Evolutionary conservation across 1,284 basidiomycete genomes (phyloP), one percentile per base, ranked within the genome.

Genomic region (Tetrapyrgos nigripes): DNA sequence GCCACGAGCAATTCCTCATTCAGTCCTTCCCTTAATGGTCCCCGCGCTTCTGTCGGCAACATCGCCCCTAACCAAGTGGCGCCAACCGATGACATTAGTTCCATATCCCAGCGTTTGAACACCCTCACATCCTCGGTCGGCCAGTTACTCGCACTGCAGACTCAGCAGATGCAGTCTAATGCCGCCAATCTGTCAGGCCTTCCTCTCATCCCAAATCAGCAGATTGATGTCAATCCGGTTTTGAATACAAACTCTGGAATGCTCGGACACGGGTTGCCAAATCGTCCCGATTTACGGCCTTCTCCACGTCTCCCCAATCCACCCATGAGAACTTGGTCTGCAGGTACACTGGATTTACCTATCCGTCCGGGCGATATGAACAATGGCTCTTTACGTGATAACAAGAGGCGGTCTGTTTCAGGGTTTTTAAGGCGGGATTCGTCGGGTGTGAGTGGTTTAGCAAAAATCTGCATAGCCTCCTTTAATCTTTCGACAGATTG

Each of bases 121-220:
- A 91, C 89, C 13, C 78, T 96, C 62, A 94, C 92, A 27, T 87
- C 89, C 0, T 93, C 91, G n/a, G 93, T 96, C 49, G 90, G 93
- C 19, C 93, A 95, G 72, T 80, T 95, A 21, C 81, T 93, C 19
- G 87, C 88, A 10, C 72, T 92, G 33, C 90, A 92, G 70, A 90
- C 87, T 2, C 88, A 91, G 62, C 87, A 89, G 56, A 79, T 87
- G 37, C 84, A 85, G 58, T 71, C 73, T 55, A 78, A 76, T 29
- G 37, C 37, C 13, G 37, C 37, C 19, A n/a, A n/a, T 17, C 13
- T 40, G 13, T 49, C 79, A 27, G 75, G 75, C 14, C 62, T 75
- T 50, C 71, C 76, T 57, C 70, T 83, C 44, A 74, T 83, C 24
- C 76, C 76, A 49, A 70, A 80, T 45, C 75, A 79, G n/a, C 82